phyloP scores from a whole-genome alignment of 306 rosid genomes.

The Carpinus fangiana region DNA sequence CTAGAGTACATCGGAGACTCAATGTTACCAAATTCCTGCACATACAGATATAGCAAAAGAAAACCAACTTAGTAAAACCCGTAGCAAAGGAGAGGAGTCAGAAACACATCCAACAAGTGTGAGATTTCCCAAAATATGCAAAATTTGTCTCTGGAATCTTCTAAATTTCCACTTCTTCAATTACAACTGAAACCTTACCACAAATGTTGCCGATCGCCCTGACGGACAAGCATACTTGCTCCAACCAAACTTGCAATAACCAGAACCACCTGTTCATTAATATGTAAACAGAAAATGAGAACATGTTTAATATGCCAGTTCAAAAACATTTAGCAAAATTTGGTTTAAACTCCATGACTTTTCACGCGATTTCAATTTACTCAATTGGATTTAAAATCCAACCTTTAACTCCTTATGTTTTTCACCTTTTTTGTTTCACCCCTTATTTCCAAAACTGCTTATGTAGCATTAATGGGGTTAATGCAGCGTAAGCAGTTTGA shows the following conservation, averaged over 20 bases:
- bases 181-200: slow-evolving; percentile 46
- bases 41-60: slow-evolving; percentile 17
- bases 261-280: slow-evolving; percentile 77
- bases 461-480: too few relatives aligned
- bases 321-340: neutral
- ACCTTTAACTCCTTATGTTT: too few relatives aligned
- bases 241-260: slow-evolving; percentile 96
- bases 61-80: neutral
- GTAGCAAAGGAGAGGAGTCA: neutral
- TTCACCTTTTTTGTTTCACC: too few relatives aligned
- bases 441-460: too few relatives aligned
- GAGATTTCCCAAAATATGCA: neutral
- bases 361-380: too few relatives aligned
- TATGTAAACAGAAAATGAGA: slow-evolving; percentile 10
- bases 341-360: too few relatives aligned
- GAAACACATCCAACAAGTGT: slow-evolving; percentile 4
- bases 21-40: slow-evolving; percentile 88
- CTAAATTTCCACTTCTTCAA: neutral
- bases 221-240: slow-evolving; percentile 67
- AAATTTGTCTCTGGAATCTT: neutral
- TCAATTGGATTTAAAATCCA: too few relatives aligned
- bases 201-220: slow-evolving; percentile 69
- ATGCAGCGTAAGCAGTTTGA: too few relatives aligned
- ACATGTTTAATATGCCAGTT: neutral
- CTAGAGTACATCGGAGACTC: slow-evolving; percentile 87